A percentile compares a stretch with the other conserved stretches of the same genome.
phyloP scores from a whole-genome alignment of 257 asterid species.

The Anisodus acutangulus region DNA sequence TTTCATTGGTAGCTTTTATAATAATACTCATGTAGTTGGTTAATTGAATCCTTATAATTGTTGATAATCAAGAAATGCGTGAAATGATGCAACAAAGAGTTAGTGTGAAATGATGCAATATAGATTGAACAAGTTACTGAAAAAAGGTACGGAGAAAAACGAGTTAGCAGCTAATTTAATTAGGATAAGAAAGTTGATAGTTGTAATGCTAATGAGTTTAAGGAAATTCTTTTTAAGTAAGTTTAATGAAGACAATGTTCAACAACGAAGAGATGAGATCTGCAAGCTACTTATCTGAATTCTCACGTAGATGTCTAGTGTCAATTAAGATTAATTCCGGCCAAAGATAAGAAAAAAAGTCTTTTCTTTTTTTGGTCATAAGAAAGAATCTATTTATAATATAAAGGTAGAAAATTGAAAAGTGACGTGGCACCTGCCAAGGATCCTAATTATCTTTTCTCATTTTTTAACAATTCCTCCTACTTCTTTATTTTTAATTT shows the following conservation, averaged over 20 bases:
- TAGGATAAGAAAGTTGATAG: not conserved
- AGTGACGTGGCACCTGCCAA: too few species aligned
- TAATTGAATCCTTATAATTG: not conserved
- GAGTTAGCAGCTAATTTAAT: not conserved
- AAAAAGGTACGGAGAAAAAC: not conserved
- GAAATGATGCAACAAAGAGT: not conserved
- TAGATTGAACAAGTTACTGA: not conserved
- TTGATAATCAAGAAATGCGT: not conserved
- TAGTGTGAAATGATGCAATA: not conserved
- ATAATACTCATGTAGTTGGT: not conserved
- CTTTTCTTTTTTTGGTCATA: too few species aligned
- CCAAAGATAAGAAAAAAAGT: not conserved
- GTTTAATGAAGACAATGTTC: not conserved
- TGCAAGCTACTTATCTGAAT: not conserved
- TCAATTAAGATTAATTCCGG: not conserved
- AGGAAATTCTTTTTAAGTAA: too few species aligned
- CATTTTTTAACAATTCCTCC: too few species aligned
- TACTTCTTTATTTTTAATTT: too few species aligned
- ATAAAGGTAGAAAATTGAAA: too few species aligned
- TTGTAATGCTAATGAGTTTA: not conserved
- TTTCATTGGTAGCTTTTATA: too few species aligned
- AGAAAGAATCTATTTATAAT: too few species aligned
- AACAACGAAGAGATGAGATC: too few species aligned
- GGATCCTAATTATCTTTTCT: too few species aligned
- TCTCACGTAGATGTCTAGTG: not conserved